Percentiles rank a stretch among this genome's conserved stretches.
Conservation (phyloP, 192 early-diverging fungal genomes). For the Glomus cerebriforme region DNA sequence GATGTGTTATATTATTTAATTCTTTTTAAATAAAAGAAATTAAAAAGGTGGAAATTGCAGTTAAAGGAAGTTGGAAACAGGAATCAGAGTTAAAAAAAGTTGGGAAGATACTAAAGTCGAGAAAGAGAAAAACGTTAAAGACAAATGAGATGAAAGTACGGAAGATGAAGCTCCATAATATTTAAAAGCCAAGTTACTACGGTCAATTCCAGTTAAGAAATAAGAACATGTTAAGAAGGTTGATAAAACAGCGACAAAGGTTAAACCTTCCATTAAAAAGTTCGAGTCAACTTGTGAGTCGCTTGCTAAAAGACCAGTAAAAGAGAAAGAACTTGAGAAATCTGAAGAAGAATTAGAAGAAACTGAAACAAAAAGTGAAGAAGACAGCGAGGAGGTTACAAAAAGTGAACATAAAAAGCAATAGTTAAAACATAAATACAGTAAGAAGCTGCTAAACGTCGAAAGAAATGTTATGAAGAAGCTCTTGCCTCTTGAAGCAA, state of each 20-base stretch:
- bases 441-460: constrained; percentile 78
- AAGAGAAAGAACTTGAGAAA: constrained; percentile 16
- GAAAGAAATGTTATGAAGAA: constrained; percentile 63
- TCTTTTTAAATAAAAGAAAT: background rate
- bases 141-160: constrained; percentile 46
- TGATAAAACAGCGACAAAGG: constrained; percentile 35
- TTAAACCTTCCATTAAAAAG: no score
- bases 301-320: background rate
- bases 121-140: constrained; percentile 69
- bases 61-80: no score
- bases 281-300: no score
- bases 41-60: constrained; percentile 35
- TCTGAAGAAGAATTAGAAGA: constrained; percentile 35
- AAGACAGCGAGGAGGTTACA: constrained; percentile 12
- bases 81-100: constrained; percentile 2
- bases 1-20: background rate
- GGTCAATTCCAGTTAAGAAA: no score
- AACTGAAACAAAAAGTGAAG: constrained; percentile 31
- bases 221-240: no score
- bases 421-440: constrained; percentile 55
- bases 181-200: no score
- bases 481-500: constrained; percentile 82
- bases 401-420: constrained; percentile 20
- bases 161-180: constrained; percentile 42
- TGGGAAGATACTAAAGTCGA: constrained; percentile 42